Conservation (phyloP, 805 yeast species). For the Candida nitratophila region DNA sequence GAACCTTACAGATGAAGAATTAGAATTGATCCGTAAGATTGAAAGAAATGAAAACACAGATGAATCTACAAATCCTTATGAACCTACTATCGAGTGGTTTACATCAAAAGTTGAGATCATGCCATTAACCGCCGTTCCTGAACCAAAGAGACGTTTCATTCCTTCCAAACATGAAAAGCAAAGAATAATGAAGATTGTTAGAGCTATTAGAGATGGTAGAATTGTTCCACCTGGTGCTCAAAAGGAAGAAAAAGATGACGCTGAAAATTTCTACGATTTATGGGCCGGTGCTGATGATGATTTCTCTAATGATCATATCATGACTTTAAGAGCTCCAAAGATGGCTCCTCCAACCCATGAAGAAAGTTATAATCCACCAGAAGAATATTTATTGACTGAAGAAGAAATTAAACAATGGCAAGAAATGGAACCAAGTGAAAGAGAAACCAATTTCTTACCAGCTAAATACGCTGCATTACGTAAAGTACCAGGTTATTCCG, state of each 20-base stretch:
- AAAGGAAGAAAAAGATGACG: constrained; percentile 40
- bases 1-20: constrained; percentile 79
- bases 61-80: constrained; percentile 78
- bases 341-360: constrained; percentile 94
- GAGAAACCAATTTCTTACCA: constrained; percentile 76
- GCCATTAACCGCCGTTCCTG: constrained; percentile 93
- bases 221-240: constrained; percentile 68
- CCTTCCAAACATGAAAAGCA: constrained; percentile 97
- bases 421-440: constrained; percentile 62
- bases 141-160: constrained; percentile 93
- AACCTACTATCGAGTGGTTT: constrained; percentile 94
- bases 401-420: constrained; percentile 74
- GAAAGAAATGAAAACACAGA: constrained; percentile 82
- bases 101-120: constrained; percentile 74
- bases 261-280: constrained; percentile 51
- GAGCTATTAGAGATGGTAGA: constrained; percentile 94
- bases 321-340: constrained; percentile 94
- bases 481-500: constrained; percentile 89
- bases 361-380: constrained; percentile 97
- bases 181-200: constrained; percentile 91
- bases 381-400: constrained; percentile 75
- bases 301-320: constrained; percentile 64
- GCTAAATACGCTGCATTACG: constrained; percentile 76
- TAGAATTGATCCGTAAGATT: constrained; percentile 79
- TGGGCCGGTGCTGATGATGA: constrained; percentile 71